Evolutionary conservation across 2,329 filamentous ascomycete genomes (phyloP).

Genomic region (Coniochaeta prunicola): DNA sequence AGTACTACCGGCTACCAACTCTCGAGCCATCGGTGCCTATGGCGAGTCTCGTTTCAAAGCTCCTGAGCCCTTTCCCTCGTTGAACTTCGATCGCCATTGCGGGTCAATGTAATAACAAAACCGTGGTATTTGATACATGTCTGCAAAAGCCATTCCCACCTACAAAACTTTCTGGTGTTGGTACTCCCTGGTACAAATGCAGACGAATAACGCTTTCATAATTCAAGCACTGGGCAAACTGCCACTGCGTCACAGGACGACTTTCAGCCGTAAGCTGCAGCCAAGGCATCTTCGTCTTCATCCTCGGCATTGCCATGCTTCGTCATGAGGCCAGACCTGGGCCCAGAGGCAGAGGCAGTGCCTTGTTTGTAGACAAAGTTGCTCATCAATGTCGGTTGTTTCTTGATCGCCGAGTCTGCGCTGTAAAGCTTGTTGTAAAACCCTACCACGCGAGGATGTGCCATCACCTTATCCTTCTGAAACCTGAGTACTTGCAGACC

Average conservation of each 20-base stretch:
- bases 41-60: too few species aligned
- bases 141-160: neutral
- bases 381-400: conserved; percentile 26
- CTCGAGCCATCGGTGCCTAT: too few species aligned
- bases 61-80: too few species aligned
- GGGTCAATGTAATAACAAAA: too few species aligned
- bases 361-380: conserved; percentile 32
- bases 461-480: conserved; percentile 86
- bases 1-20: too few species aligned
- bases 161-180: neutral
- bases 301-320: conserved; percentile 12
- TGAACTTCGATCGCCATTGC: too few species aligned
- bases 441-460: conserved; percentile 74
- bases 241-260: neutral
- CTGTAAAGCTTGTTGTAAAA: conserved; percentile 82
- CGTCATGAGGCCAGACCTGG: conserved; percentile 4
- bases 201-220: neutral
- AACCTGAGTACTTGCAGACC: conserved; percentile 87
- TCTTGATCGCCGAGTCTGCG: conserved; percentile 43
- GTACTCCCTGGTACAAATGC: neutral
- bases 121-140: neutral
- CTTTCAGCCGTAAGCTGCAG: neutral
- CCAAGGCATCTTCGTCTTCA: neutral
- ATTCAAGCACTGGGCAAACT: neutral
- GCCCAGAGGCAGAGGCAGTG: conserved; percentile 9